Conservation (phyloP, 805 yeast genomes). For the Saccharomycopsis lassenensis region DNA sequence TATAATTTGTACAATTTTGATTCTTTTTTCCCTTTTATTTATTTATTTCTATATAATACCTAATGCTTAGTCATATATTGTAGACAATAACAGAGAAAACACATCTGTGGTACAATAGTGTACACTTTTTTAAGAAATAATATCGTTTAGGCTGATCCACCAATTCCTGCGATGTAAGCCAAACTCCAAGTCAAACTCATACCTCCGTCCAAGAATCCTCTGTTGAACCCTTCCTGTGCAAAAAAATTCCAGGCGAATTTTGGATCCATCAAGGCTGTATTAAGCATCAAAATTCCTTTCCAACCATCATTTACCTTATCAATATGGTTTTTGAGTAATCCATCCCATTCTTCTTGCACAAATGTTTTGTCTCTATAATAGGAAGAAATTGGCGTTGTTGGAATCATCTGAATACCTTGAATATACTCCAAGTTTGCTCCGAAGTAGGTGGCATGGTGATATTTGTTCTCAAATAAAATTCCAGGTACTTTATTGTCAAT, state of each 20-base stretch:
- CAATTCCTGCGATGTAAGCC: slow-evolving; percentile 48
- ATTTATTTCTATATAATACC: not conserved
- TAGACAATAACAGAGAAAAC: not conserved
- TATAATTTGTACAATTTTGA: not conserved
- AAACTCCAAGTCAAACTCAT: slow-evolving; percentile 83
- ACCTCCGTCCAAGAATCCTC: slow-evolving; percentile 63
- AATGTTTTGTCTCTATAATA: slow-evolving; percentile 43
- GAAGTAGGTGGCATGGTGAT: slow-evolving; percentile 66
- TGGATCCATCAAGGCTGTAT: slow-evolving; percentile 69
- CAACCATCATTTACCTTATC: slow-evolving; percentile 51
- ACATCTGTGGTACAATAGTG: not conserved
- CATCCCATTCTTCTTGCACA: slow-evolving; percentile 55
- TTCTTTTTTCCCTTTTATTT: slow-evolving; percentile 2
- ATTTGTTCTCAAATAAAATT: slow-evolving; percentile 59
- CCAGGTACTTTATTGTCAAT: slow-evolving; percentile 62
- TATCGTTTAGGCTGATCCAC: slow-evolving; percentile 7
- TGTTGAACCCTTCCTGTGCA: slow-evolving; percentile 39
- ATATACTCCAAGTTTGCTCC: slow-evolving; percentile 64
- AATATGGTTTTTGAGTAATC: slow-evolving; percentile 34
- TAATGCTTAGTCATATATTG: not conserved
- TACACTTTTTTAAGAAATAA: too few species aligned
- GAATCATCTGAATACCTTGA: slow-evolving; percentile 72
- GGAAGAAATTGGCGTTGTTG: slow-evolving; percentile 58
- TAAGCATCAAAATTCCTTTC: slow-evolving; percentile 63
- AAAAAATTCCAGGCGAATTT: slow-evolving; percentile 50